Conservation (phyloP, 78 protist species). For the Reticulomyxa filosa region DNA sequence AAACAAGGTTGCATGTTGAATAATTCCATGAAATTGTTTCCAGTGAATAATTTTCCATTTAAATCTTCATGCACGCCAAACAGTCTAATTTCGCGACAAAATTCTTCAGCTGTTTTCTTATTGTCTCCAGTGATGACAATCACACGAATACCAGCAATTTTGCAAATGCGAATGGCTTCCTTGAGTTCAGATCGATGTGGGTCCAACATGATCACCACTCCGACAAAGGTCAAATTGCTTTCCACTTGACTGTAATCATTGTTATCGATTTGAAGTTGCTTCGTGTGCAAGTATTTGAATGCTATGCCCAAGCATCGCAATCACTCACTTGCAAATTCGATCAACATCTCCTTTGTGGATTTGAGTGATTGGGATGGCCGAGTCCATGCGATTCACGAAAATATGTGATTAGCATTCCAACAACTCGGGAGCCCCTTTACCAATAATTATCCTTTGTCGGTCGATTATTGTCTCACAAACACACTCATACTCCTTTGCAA, state of each 20-base stretch:
- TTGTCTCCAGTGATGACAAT: constrained; percentile 66
- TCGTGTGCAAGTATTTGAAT: not conserved
- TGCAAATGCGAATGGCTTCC: constrained; percentile 28
- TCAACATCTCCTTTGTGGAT: not conserved
- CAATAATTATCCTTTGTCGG: no score
- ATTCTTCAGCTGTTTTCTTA: constrained; percentile 44
- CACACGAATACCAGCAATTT: constrained; percentile 44
- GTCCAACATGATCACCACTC: constrained; percentile 45
- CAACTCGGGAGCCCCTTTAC: constrained; percentile 48
- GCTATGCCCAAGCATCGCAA: not conserved
- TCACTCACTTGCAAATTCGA: not conserved
- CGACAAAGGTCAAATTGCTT: constrained; percentile 29
- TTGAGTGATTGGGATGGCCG: not conserved
- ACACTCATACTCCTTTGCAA: constrained; percentile 47
- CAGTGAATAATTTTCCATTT: constrained; percentile 21
- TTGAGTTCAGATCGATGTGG: constrained; percentile 47
- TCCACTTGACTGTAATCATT: constrained; percentile 12
- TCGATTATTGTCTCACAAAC: no score
- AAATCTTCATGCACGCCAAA: constrained; percentile 12
- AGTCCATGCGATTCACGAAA: constrained; percentile 14
- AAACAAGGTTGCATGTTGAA: constrained; percentile 5
- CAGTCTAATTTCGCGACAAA: constrained; percentile 19
- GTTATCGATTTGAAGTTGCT: not conserved
- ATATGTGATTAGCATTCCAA: no score
- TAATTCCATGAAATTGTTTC: constrained; percentile 24